phyloP scores from a whole-genome alignment of 2,329 filamentous ascomycete species.

The Fusarium sp. region DNA sequence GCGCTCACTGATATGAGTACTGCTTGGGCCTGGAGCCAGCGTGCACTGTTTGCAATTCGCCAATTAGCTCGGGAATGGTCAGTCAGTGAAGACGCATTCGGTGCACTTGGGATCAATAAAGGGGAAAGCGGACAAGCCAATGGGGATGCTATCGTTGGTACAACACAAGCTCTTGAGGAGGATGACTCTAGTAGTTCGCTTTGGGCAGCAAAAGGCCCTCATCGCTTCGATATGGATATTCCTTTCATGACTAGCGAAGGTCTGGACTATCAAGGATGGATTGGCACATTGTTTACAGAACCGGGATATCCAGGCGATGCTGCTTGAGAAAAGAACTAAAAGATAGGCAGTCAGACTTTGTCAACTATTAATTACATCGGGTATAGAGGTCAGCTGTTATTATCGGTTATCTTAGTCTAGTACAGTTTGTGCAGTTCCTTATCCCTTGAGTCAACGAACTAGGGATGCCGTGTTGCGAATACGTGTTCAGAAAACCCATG shows the following conservation, averaged over 20 bases:
- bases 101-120: background rate
- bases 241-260: background rate
- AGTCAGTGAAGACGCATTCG: background rate
- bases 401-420: rapidly evolving
- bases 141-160: too few relatives aligned
- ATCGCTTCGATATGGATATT: background rate
- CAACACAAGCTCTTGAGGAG: background rate
- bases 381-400: background rate
- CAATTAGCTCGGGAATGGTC: background rate
- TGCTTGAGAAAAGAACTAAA: background rate
- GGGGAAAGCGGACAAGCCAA: rapidly evolving
- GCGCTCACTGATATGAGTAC: background rate
- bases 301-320: background rate
- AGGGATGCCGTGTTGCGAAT: background rate
- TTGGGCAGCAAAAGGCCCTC: background rate
- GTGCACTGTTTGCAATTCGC: background rate
- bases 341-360: too few relatives aligned
- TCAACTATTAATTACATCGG: rapidly evolving
- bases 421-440: rapidly evolving
- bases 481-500: background rate
- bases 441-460: background rate
- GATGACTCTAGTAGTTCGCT: background rate
- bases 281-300: background rate
- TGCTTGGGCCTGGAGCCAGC: constrained; percentile 2
- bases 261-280: background rate